These are phyloP conservation scores for Limtongozyma cylindracea DNA, from an alignment of 805 yeast species.

Conservation along the genomic window DNA sequence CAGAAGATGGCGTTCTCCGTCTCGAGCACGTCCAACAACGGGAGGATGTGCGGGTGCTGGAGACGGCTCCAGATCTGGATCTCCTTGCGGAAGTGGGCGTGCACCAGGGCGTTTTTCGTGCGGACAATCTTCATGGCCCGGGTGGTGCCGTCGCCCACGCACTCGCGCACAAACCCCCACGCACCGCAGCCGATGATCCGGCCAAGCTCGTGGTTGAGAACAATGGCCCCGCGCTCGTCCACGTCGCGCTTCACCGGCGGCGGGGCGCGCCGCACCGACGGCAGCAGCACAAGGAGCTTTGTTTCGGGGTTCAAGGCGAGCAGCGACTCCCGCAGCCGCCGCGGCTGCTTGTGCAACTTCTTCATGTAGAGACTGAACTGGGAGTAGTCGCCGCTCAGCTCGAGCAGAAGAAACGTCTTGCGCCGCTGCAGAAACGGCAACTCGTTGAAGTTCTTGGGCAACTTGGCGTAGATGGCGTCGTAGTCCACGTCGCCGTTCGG, in stretches of 20 bases:
- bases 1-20: constrained; percentile 44
- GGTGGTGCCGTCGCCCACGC: constrained; percentile 12
- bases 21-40: constrained; percentile 33
- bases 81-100: constrained; percentile 41
- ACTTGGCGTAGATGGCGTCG: constrained; percentile 11
- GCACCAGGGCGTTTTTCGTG: constrained; percentile 17
- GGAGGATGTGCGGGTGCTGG: constrained; percentile 38
- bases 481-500: constrained; percentile 11
- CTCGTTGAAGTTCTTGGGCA: constrained; percentile 1
- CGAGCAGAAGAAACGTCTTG: constrained; percentile 8
- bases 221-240: constrained; percentile 45
- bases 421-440: not conserved
- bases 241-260: constrained; percentile 13
- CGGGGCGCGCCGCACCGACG: constrained; percentile 7
- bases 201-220: constrained; percentile 40
- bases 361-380: constrained; percentile 16
- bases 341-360: constrained; percentile 1
- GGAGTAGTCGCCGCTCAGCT: constrained; percentile 15
- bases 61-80: constrained; percentile 51
- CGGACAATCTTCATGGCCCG: constrained; percentile 40
- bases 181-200: constrained; percentile 72
- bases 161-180: constrained; percentile 69
- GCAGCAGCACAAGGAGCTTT: too few species aligned
- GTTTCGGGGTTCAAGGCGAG: constrained; percentile 11
- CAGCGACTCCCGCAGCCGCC: not conserved